phyloP scores from a whole-genome alignment of 805 yeast species.

The Lipomyces starkeyi region DNA sequence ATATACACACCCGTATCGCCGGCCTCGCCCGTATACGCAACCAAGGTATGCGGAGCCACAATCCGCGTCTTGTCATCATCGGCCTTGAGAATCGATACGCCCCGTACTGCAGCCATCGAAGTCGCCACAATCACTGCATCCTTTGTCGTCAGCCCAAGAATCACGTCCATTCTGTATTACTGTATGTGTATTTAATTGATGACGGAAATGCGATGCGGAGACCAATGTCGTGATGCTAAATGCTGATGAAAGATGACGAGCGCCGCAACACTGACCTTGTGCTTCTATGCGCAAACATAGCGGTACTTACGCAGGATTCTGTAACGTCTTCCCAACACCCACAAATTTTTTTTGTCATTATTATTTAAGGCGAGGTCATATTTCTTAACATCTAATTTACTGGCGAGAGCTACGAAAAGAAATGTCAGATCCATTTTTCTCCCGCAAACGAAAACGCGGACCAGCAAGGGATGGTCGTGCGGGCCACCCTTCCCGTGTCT shows the following conservation, averaged over 20 bases:
- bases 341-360: constrained; percentile 2
- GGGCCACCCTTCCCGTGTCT: constrained; percentile 1
- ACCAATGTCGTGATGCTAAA: not conserved
- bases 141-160: constrained; percentile 81
- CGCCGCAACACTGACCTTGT: not conserved
- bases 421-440: constrained; percentile 37
- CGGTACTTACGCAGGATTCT: constrained; percentile 3
- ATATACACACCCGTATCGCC: constrained; percentile 75
- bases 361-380: not conserved
- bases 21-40: constrained; percentile 94
- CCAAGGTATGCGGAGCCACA: constrained; percentile 74
- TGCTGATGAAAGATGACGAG: not conserved
- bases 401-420: not conserved
- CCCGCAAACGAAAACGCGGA: constrained; percentile 35
- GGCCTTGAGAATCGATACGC: constrained; percentile 79
- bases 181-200: not conserved
- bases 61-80: constrained; percentile 80
- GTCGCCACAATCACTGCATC: constrained; percentile 88
- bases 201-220: not conserved
- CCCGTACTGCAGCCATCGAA: constrained; percentile 92
- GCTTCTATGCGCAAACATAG: not conserved
- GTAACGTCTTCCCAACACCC: constrained; percentile 8
- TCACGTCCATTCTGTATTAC: constrained; percentile 73
- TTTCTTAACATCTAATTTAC: not conserved
- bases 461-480: constrained; percentile 10